Evolutionary conservation across 2,329 filamentous ascomycete species (phyloP), one percentile per base, ranked within the genome.

Genomic region (Sporothrix pseudoabietina): DNA sequence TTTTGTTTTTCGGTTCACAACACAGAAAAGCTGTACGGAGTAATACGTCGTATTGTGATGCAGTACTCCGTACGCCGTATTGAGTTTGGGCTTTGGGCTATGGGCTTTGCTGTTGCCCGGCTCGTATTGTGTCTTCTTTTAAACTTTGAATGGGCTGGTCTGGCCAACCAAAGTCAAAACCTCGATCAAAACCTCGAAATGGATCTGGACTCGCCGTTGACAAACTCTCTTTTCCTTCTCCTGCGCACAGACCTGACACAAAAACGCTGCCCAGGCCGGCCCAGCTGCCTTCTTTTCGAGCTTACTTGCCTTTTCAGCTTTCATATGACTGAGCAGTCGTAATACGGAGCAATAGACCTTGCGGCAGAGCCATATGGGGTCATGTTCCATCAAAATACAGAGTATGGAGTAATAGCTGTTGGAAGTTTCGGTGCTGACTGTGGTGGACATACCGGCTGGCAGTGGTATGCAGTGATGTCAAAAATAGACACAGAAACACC

Each of bases 201-300:
- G 3, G 55, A 59, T 59, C 55, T 59, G 55, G 55, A 8, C 12
- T 35, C 4, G 14, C 26, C 30, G 55, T 59, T 59, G 55, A 59
- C 55, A 12, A 57, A 52, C 49, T 14, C 16, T 7, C 5, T 6
- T 12, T 10, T 26, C 2, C n/a, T 49, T 59, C 32, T 39, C 39
- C n/a, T 47, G 61, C 61, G 61, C 61, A 65, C 61, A 65, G 61
- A 65, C 61, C 61, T 47, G 61, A 9, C 61, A 44, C 61, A 39
- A 65, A 39, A 44, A 39, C n/a, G n/a, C n/a, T n/a, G n/a, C n/a
- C n/a, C n/a, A n/a, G 44, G 44, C 44, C 19, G 44, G 10, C 44
- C 44, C 44, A 47, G 44, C 44, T 47, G 44, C 12, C 12, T 47
- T 47, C 4, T 19, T 47, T 26, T 55, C 22, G 44, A 16, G 44